Conservation (phyloP, 2,329 filamentous ascomycete genomes). For the Exophiala sp. region DNA sequence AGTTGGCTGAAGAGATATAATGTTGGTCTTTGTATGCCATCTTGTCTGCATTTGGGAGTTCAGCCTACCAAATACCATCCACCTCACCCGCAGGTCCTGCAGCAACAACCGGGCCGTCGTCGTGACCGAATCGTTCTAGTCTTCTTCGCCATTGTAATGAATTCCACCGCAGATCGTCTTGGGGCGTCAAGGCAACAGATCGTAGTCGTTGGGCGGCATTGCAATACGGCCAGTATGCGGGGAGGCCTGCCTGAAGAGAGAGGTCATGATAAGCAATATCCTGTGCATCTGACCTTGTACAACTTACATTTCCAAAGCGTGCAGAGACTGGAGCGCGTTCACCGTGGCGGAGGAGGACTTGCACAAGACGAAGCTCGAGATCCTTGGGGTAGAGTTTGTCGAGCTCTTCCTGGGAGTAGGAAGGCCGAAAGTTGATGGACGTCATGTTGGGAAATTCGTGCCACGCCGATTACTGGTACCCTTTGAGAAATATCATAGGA, state of each 20-base stretch:
- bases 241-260: conserved; percentile 43
- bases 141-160: conserved; percentile 60
- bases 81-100: conserved; percentile 61
- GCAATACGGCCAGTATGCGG: conserved; percentile 82
- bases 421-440: conserved; percentile 63
- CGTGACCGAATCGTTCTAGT: conserved; percentile 71
- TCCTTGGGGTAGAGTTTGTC: conserved; percentile 70
- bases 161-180: conserved; percentile 52
- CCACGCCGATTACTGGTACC: conserved; percentile 2
- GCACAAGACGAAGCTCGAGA: conserved; percentile 80
- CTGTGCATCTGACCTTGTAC: background rate
- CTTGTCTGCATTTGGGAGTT: background rate
- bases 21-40: conserved; percentile 1
- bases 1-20: conserved; percentile 35
- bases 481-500: conserved; percentile 5
- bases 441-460: conserved; percentile 56
- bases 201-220: conserved; percentile 65
- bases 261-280: conserved; percentile 18
- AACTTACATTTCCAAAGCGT: conserved; percentile 70
- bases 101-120: conserved; percentile 65
- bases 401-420: conserved; percentile 78
- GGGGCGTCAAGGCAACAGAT: conserved; percentile 52
- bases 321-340: conserved; percentile 77
- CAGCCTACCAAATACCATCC: conserved; percentile 67
- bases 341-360: conserved; percentile 57